Base-by-base conservation (phyloP, 176 grass and related monocot genomes). In the Pontederia paniculata region DNA sequence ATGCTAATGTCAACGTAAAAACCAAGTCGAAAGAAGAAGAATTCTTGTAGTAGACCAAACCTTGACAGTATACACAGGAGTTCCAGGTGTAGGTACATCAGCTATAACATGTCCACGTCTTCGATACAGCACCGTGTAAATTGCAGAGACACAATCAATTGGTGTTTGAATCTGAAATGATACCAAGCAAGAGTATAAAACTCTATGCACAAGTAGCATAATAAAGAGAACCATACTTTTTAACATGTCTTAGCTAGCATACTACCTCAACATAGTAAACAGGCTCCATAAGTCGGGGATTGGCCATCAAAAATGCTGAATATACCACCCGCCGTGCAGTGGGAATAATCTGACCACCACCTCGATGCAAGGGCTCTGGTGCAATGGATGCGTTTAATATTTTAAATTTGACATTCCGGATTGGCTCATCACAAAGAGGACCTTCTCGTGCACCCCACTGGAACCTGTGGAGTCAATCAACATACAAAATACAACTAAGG, bases 401-500 rank as follows among this genome's bases (percentile, higher is more conserved):
- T 76, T 97, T 97, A 69, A 97, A 90, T 64, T 97, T 97, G 44
- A 90, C 93, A 55, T 97, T 97, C 20, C 93, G 82, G 58, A 97
- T 97, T 57, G 86, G 93, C 66, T 97, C 93, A 62, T 97, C 93
- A 56, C 93, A 97, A 60, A 97, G 68, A 54, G 93, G 93, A 52
- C 93, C 93, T 86, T 97, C 93, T 72, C 93, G 82, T 15, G 93
- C 93, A n/a, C 93, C 93, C 93, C 93, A 97, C 59, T 97, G 93
- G 61, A 97, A 97, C 57, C 91, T 96, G 53, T 55, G 45, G 44
- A 55, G 12, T 62, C 63, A 52, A 23, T 63, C 71, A 50, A 54
- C 63, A 68, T 57, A 53, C 28, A 52, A 42, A 77, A 67, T 74
- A 58, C 13, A 66, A 62, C 21, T 52, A 45, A 56, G n/a, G n/a